These are phyloP conservation scores for Aspergillus sclerotiicarbonarius DNA, from an alignment of 495 filamentous ascomycete species.

Conservation along the genomic window DNA sequence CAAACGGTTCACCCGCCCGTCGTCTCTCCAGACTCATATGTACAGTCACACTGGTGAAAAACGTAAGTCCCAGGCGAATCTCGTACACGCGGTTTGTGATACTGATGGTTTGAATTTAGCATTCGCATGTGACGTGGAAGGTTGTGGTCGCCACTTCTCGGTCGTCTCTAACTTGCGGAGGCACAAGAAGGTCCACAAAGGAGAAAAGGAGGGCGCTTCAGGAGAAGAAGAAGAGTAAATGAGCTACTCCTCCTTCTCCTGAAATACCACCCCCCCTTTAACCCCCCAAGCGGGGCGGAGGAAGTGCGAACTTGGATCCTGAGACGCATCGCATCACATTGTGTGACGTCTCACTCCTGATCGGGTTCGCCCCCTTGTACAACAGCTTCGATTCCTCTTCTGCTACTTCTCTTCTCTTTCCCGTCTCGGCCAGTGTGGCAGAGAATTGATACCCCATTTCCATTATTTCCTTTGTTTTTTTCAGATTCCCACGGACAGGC, in stretches of 20 bases:
- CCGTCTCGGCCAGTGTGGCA: slow-evolving; percentile 23
- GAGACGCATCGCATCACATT: slow-evolving; percentile 7
- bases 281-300: slow-evolving; percentile 1
- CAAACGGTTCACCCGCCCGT: slow-evolving; percentile 95
- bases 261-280: slow-evolving; percentile 16
- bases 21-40: slow-evolving; percentile 96
- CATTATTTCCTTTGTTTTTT: slow-evolving; percentile 17
- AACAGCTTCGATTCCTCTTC: slow-evolving; percentile 35
- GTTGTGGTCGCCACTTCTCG: slow-evolving; percentile 94
- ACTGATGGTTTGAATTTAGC: slow-evolving; percentile 56
- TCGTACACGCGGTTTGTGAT: slow-evolving; percentile 10
- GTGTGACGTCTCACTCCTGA: slow-evolving; percentile 14
- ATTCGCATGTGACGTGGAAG: slow-evolving; percentile 90
- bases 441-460: slow-evolving; percentile 35
- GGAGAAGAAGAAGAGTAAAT: slow-evolving; percentile 48
- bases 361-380: slow-evolving; percentile 37
- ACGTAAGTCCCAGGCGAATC: slow-evolving; percentile 61
- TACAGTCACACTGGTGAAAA: slow-evolving; percentile 99
- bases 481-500: slow-evolving; percentile 20
- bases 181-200: slow-evolving; percentile 95
- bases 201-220: slow-evolving; percentile 56
- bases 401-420: slow-evolving; percentile 25
- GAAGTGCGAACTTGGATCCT: slow-evolving; percentile 9
- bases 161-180: slow-evolving; percentile 94
- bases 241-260: not conserved